Evolutionary conservation across 2,329 filamentous ascomycete genomes (phyloP), one percentile per base, ranked within the genome.

Genomic region (Aspergillus sclerotialis): DNA sequence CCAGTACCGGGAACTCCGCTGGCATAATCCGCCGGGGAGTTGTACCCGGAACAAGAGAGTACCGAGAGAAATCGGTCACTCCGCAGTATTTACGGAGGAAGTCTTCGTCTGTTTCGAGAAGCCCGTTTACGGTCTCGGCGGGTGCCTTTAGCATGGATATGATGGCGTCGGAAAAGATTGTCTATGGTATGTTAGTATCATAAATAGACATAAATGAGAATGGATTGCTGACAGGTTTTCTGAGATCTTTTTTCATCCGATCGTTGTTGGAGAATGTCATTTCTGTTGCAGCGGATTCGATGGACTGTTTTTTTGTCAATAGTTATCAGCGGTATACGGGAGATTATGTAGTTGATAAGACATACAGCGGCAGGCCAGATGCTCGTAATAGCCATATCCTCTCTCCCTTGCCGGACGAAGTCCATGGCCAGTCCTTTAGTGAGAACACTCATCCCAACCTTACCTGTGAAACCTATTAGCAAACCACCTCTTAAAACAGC

Each of bases 361-460:
- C 78, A 46, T 62, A 84, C 82, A 18, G 71, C 74, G 4, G 85
- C 85, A 8, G 86, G 86, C 87, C 87, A 94, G 4, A 93, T 73
- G 45, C 82, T 84, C 0, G 81, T 86, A 36, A 92, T 79, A 8
- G 83, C 81, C 83, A 90, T 87, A 5, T 76, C 67, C 0, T 51
- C 62, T 46, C 75, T 70, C 0, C 73, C 78, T 46, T 88, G 72
- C 19, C 86, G 67, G 44, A 75, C 65, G 53, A 84, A 85, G 49
- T 93, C 87, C 81, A 92, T 86, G 0, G 82, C 84, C 10, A 93
- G 64, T 0, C 86, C 87, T 55, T 86, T 85, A 0, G 82, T 86
- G 28, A 93, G 56, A 3, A 90, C 82, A 49, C 76, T 83, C 86
- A 93, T 93, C 28, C 71, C 84, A 3, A 90, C 73, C 55, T 92